Conservation (phyloP, 2,329 filamentous ascomycete genomes). For the Tolypocladium amazonense region DNA sequence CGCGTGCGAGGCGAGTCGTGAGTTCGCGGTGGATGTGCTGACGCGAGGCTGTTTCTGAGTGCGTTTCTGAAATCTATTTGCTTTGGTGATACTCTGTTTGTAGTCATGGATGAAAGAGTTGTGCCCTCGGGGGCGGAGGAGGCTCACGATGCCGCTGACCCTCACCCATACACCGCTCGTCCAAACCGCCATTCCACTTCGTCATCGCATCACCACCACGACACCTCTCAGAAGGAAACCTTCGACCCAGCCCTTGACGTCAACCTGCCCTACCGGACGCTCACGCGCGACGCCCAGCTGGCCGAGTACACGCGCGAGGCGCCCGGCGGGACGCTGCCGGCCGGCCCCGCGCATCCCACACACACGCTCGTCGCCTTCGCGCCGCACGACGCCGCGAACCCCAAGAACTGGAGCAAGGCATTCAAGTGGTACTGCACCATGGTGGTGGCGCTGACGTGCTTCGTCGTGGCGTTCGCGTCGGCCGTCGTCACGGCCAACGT, state of each 20-base stretch:
- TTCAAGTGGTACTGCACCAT: conserved; percentile 81
- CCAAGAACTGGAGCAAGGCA: conserved; percentile 73
- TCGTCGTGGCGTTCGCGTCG: conserved; percentile 61
- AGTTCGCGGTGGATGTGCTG: background rate
- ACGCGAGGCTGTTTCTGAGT: background rate
- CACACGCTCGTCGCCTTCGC: conserved; percentile 50
- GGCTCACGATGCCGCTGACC: background rate
- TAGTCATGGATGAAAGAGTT: background rate
- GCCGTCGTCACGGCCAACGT: conserved; percentile 73
- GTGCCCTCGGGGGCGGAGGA: background rate
- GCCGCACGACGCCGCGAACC: conserved; percentile 62
- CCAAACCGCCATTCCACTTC: background rate
- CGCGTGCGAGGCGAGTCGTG: background rate
- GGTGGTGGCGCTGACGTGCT: conserved; percentile 68
- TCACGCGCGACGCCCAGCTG: conserved; percentile 50
- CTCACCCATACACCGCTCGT: background rate
- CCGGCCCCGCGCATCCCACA: conserved; percentile 12
- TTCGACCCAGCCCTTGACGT: conserved; percentile 32
- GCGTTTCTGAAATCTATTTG: background rate
- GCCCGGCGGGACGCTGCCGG: conserved; percentile 48
- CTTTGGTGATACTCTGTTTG: background rate
- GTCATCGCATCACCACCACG: background rate
- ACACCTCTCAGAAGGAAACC: conserved; percentile 19
- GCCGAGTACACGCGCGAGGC: conserved; percentile 58
- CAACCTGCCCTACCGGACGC: conserved; percentile 55